Evolutionary conservation across 306 rosid species (phyloP).

Genomic region (Cercis canadensis): DNA sequence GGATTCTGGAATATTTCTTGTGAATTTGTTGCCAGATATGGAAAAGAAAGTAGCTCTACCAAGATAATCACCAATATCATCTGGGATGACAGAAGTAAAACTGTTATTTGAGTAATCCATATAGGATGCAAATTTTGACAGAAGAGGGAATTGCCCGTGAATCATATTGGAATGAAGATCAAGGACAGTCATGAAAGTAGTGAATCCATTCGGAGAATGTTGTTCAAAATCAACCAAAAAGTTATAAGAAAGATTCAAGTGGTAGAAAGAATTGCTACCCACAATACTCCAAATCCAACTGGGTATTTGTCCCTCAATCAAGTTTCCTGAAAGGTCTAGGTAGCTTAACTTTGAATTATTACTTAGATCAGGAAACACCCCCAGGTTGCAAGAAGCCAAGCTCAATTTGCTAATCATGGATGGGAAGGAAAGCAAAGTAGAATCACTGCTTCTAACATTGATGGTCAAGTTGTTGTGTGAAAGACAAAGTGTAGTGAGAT

Average conservation of each 20-base stretch:
- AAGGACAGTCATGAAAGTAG: not conserved
- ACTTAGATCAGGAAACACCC: constrained; percentile 14
- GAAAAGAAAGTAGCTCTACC: not conserved
- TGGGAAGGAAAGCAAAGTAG: not conserved
- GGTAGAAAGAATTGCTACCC: not conserved
- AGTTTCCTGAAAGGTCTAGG: constrained; percentile 50
- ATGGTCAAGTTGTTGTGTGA: constrained; percentile 14
- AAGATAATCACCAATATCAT: not conserved
- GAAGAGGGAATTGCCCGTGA: constrained; percentile 22
- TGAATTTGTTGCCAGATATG: constrained; percentile 35
- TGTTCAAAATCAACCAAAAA: not conserved
- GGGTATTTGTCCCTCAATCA: constrained; percentile 39
- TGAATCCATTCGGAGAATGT: not conserved
- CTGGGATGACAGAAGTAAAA: constrained; percentile 16
- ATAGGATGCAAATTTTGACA: not conserved
- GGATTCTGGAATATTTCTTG: constrained; percentile 29
- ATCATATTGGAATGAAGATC: constrained; percentile 52
- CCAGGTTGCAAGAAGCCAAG: constrained; percentile 32
- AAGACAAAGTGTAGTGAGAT: constrained; percentile 33
- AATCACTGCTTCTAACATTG: not conserved
- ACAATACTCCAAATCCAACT: constrained; percentile 39
- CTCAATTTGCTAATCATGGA: constrained; percentile 2
- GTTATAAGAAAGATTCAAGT: not conserved
- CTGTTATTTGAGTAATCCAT: constrained; percentile 41
- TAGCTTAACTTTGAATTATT: fast-evolving